phyloP scores from a whole-genome alignment of 768 basidiomycete species.

The Boletus insuetus region DNA sequence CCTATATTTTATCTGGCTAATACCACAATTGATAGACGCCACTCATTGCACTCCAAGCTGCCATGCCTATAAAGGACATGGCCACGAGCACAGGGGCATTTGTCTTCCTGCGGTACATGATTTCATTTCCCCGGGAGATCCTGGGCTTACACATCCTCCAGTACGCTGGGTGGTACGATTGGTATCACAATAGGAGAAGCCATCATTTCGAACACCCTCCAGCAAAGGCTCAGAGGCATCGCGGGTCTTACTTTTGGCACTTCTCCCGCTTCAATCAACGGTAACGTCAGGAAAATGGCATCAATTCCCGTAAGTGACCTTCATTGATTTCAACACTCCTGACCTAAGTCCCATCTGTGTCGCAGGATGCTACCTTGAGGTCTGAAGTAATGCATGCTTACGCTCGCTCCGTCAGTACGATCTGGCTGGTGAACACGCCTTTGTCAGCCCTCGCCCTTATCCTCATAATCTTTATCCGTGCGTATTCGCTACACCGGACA shows the following conservation, averaged over 20 bases:
- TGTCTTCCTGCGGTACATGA: conserved; percentile 30
- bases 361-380: conserved; percentile 30
- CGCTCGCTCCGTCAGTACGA: conserved; percentile 34
- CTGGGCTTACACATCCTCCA: conserved; percentile 23
- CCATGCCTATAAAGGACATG: conserved; percentile 47
- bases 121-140: background rate
- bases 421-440: conserved; percentile 40
- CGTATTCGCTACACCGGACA: conserved; percentile 35
- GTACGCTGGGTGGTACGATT: conserved; percentile 70
- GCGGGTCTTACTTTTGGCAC: conserved; percentile 34
- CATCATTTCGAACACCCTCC: conserved; percentile 57
- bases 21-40: conserved; percentile 18
- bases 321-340: background rate
- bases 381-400: conserved; percentile 36
- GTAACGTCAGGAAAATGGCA: conserved; percentile 46
- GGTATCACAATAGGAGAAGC: conserved; percentile 74
- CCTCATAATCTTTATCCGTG: conserved; percentile 33
- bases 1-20: background rate
- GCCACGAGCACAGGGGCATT: conserved; percentile 40
- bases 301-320: conserved; percentile 22
- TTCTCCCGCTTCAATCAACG: conserved; percentile 42
- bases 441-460: conserved; percentile 32
- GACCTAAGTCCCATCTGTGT: conserved; percentile 1
- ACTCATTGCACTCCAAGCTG: conserved; percentile 38
- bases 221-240: conserved; percentile 14